Evolutionary conservation across 345 rosid genomes (phyloP).

Genomic region (Populus davidiana): DNA sequence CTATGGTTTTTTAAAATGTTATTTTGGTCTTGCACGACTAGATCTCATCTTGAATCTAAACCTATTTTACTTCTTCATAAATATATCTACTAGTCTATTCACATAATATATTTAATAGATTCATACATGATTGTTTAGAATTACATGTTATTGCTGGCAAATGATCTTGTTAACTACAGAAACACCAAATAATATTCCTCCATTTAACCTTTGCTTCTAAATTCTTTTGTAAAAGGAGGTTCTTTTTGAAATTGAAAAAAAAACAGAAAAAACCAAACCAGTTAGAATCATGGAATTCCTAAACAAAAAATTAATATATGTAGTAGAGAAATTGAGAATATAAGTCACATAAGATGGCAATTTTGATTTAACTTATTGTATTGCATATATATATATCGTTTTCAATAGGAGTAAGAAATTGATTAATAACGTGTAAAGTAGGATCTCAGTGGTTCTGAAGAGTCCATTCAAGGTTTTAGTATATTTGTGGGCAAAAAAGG

Average conservation of each 20-base stretch:
- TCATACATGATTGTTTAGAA: no score
- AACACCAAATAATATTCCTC: neutral
- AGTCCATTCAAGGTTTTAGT: neutral
- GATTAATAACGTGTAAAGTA: neutral
- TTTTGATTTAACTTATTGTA: neutral
- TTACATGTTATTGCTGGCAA: no score
- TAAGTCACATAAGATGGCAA: neutral
- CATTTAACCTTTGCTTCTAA: no score
- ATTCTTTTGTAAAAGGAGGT: no score
- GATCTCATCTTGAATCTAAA: no score
- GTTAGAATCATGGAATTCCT: neutral
- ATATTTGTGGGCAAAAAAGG: neutral
- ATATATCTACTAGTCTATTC: rapidly evolving
- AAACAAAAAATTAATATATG: neutral
- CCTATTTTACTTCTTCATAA: no score
- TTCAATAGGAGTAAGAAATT: neutral
- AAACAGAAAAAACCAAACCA: no score
- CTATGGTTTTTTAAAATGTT: no score
- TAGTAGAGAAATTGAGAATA: no score
- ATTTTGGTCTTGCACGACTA: no score
- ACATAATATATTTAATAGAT: no score
- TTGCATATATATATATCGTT: neutral
- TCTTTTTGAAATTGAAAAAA: no score
- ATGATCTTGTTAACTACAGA: neutral
- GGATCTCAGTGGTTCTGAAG: neutral